phyloP scores from a whole-genome alignment of 2,329 filamentous ascomycete genomes.

The Aspergillus ibericus region DNA sequence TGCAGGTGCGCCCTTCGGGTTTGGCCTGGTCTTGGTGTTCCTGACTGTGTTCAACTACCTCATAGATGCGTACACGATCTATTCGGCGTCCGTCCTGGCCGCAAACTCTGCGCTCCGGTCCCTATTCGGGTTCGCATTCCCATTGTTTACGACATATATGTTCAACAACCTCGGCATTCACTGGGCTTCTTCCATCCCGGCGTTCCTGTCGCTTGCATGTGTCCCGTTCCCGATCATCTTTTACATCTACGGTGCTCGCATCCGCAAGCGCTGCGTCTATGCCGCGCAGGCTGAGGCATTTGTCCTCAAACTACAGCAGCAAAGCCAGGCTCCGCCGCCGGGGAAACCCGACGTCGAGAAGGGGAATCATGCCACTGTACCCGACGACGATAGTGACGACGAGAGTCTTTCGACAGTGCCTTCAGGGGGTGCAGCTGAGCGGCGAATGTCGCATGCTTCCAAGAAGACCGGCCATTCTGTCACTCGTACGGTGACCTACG shows the following conservation, averaged over 20 bases:
- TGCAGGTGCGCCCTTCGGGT: conserved; percentile 40
- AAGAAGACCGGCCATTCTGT: conserved; percentile 17
- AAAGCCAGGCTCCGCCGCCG: conserved; percentile 11
- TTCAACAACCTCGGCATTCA: conserved; percentile 49
- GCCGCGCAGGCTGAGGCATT: conserved; percentile 40
- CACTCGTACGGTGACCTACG: conserved; percentile 36
- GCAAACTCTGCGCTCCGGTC: conserved; percentile 50
- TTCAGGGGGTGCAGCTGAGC: conserved; percentile 17
- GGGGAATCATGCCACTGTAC: background rate
- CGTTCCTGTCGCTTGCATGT: conserved; percentile 47
- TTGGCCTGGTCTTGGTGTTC: conserved; percentile 44
- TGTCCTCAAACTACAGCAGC: conserved; percentile 34
- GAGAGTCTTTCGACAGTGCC: conserved; percentile 13
- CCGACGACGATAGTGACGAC: background rate
- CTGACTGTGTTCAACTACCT: conserved; percentile 45
- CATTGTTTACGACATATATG: conserved; percentile 49
- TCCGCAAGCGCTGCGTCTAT: conserved; percentile 44
- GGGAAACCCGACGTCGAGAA: conserved; percentile 20
- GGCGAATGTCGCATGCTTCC: conserved; percentile 15
- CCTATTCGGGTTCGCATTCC: conserved; percentile 49
- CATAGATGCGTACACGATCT: conserved; percentile 46
- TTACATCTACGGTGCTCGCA: conserved; percentile 42
- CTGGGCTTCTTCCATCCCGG: conserved; percentile 50
- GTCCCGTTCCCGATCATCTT: conserved; percentile 48
- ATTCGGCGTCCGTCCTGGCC: conserved; percentile 44